Percentiles rank a stretch among this genome's conserved stretches.
These are phyloP conservation scores for Delitschia confertaspora DNA, from an alignment of 495 filamentous ascomycete genomes.

Conservation along the genomic window DNA sequence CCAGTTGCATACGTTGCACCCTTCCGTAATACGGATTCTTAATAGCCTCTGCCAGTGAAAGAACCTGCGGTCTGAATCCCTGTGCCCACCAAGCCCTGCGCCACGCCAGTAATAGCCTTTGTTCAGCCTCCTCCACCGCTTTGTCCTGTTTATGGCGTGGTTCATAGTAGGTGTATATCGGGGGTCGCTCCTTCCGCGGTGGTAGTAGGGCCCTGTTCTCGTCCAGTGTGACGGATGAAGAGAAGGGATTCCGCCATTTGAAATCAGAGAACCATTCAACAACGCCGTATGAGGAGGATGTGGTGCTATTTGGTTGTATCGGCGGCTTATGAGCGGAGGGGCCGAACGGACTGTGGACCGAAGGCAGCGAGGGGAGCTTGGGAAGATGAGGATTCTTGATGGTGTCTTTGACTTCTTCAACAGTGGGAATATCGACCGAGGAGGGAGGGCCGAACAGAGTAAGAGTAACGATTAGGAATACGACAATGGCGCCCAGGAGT, in stretches of 20 bases:
- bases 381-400: constrained; percentile 35
- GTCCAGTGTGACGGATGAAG: constrained; percentile 72
- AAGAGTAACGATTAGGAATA: constrained; percentile 40
- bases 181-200: constrained; percentile 57
- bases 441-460: constrained; percentile 22
- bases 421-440: constrained; percentile 34
- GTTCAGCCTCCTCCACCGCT: constrained; percentile 58
- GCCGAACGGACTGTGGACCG: constrained; percentile 44
- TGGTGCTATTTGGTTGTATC: constrained; percentile 61
- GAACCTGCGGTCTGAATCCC: constrained; percentile 77
- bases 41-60: constrained; percentile 74
- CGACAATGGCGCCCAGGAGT: constrained; percentile 23
- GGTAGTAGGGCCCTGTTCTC: constrained; percentile 83
- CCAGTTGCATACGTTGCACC: constrained; percentile 50
- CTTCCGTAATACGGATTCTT: constrained; percentile 70
- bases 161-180: constrained; percentile 93
- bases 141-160: constrained; percentile 52
- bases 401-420: constrained; percentile 21
- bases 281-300: constrained; percentile 45
- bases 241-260: constrained; percentile 87
- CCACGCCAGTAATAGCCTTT: constrained; percentile 76
- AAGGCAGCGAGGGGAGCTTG: constrained; percentile 15
- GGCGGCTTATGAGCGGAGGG: constrained; percentile 62
- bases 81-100: constrained; percentile 88
- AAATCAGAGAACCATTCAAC: constrained; percentile 80